Conservation (phyloP, 805 yeast genomes). For the Wickerhamomyces pijperi region DNA sequence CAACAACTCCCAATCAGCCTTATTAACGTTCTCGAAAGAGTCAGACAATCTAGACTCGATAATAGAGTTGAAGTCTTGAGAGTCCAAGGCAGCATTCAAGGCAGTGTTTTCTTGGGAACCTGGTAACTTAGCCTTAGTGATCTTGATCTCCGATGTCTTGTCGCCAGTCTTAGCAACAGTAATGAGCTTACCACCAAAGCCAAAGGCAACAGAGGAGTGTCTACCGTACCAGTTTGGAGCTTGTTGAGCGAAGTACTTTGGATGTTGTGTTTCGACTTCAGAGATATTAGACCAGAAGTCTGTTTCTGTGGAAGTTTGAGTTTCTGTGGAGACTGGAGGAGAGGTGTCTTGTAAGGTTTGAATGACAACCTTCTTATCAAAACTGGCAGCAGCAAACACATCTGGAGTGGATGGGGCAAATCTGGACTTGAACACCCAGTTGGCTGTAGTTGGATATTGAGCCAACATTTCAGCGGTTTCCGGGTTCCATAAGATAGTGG, state of each 20-base stretch:
- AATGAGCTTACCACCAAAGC: constrained; percentile 87
- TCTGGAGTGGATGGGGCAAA: constrained; percentile 89
- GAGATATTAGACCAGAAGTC: constrained; percentile 83
- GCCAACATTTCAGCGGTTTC: constrained; percentile 60
- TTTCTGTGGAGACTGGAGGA: constrained; percentile 37
- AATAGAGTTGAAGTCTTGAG: constrained; percentile 40
- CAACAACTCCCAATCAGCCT: constrained; percentile 58
- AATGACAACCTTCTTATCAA: constrained; percentile 70
- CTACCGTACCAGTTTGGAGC: constrained; percentile 86
- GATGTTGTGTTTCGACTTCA: constrained; percentile 57
- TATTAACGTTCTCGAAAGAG: constrained; percentile 27
- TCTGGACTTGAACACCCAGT: constrained; percentile 84
- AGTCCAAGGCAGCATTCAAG: constrained; percentile 46
- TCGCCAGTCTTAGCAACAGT: constrained; percentile 32
- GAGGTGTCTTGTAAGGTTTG: constrained; percentile 86
- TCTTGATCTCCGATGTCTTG: constrained; percentile 28
- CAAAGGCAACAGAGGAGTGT: constrained; percentile 70
- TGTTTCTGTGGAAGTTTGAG: constrained; percentile 40
- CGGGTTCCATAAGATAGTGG: constrained; percentile 88
- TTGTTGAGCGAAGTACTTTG: constrained; percentile 59
- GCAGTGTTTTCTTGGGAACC: constrained; percentile 26
- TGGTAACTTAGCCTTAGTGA: constrained; percentile 28
- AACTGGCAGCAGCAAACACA: constrained; percentile 77
- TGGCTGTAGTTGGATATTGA: constrained; percentile 82
- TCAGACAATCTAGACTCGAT: constrained; percentile 41